Percentiles rank a stretch among this genome's conserved stretches.
phyloP scores from a whole-genome alignment of 139 green algal genomes.

The Diplosphaera chodatii region DNA sequence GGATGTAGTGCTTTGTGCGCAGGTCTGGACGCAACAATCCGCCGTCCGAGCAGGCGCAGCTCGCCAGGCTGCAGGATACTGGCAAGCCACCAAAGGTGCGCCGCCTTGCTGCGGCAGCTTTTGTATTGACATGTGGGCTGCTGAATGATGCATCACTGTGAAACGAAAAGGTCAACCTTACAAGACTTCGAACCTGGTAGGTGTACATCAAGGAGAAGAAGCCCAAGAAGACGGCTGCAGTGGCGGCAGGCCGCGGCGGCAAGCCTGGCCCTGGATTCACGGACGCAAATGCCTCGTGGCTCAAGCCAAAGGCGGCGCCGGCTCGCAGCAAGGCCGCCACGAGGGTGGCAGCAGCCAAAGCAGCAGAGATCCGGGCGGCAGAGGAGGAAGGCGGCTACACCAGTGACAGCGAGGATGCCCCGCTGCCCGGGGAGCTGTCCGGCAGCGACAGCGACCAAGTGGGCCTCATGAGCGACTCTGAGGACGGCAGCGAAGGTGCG shows the following conservation, averaged over 20 bases:
- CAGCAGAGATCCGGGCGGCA: not conserved
- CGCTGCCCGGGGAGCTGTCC: slow-evolving; percentile 12
- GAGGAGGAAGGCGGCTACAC: slow-evolving; percentile 13
- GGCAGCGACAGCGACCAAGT: not conserved
- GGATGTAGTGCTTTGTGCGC: no score
- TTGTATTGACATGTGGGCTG: no score
- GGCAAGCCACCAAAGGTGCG: not conserved
- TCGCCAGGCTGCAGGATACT: not conserved
- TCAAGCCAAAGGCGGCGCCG: slow-evolving; percentile 49
- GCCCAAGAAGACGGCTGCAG: not conserved
- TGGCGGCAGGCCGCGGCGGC: not conserved
- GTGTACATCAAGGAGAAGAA: not conserved
- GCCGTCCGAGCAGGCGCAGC: not conserved
- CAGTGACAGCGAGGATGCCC: slow-evolving; percentile 20
- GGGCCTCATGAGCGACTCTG: not conserved
- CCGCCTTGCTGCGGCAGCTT: no score
- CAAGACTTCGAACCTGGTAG: not conserved
- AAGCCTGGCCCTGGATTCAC: slow-evolving; percentile 35
- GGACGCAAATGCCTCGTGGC: slow-evolving; percentile 68
- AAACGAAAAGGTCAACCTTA: no score
- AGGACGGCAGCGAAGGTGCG: slow-evolving; percentile 10
- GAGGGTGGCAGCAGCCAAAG: no score
- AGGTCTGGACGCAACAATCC: not conserved
- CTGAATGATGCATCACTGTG: no score
- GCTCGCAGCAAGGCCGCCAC: not conserved